Evolutionary conservation across 345 rosid species (phyloP).

Genomic region (Brassica cretica): DNA sequence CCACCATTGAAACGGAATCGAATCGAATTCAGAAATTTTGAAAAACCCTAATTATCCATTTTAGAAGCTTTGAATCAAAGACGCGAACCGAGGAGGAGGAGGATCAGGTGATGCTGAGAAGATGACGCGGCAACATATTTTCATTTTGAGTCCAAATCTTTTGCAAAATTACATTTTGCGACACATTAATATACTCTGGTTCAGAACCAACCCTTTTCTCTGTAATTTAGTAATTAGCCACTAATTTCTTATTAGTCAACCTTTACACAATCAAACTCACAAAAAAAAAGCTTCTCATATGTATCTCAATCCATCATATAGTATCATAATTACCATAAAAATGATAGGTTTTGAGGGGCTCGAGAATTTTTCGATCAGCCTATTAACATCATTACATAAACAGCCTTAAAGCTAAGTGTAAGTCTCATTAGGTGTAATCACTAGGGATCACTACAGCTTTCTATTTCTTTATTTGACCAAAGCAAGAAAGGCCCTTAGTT

Average conservation of each 20-base stretch:
- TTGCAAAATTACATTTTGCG: constrained; percentile 5
- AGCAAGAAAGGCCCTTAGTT: not conserved
- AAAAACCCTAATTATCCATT: constrained; percentile 12
- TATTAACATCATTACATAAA: constrained; percentile 36
- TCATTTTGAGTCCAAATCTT: not conserved
- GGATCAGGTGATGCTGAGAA: constrained; percentile 5
- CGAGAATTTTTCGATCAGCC: constrained; percentile 28
- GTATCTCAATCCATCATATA: not conserved
- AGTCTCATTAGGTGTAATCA: constrained; percentile 40
- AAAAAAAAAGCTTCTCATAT: not conserved
- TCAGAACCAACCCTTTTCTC: not conserved
- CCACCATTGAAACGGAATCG: constrained; percentile 48
- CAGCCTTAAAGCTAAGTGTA: constrained; percentile 40
- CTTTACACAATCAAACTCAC: constrained; percentile 13
- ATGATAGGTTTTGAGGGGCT: constrained; percentile 39
- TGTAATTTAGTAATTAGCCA: not conserved
- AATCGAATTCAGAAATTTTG: not conserved
- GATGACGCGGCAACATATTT: constrained; percentile 3
- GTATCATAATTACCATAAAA: constrained; percentile 25
- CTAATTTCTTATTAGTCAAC: not conserved
- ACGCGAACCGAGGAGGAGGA: constrained; percentile 43
- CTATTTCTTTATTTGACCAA: constrained; percentile 16
- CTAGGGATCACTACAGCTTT: constrained; percentile 35
- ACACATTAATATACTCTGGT: not conserved
- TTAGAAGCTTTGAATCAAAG: not conserved